Base-by-base conservation (phyloP, 768 basidiomycete genomes). In the Leucosporidium scottii region DNA sequence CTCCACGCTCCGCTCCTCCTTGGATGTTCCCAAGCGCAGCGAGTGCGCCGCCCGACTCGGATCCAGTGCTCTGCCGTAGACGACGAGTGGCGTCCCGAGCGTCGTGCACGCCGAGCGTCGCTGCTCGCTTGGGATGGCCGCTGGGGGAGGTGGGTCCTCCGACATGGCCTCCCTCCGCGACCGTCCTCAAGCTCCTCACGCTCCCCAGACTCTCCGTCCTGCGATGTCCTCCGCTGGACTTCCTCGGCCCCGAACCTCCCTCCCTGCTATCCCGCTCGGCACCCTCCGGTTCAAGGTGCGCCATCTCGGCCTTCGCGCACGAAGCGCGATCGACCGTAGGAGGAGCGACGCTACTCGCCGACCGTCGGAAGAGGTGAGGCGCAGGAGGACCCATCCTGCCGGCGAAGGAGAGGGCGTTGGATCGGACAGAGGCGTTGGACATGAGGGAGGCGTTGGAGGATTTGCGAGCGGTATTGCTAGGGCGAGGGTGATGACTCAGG, bases 391-490 rank as follows among this genome's bases (percentile, higher is more conserved):
- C 44, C 60, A 61, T 61, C 10, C 58, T 44, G 28, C 27, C 60
- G 23, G 55, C 62, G 53, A 55, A 64, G 56, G 58, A 66, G 13
- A 36, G 51, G 17, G 65, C 65, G 44, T 28, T 25, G 5, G 65
- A 67, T n/a, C 71, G 61, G 10, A n/a, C 28, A 23, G 71, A 72
- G 9, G 67, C 54, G 44, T 50, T 34, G 12, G 70, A 71, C 21
- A 66, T 13, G 55, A 72, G 55, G 6, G 71, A 72, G 0, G 71
- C 65, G 62, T 72, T 61, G 17, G 71, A 72, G 17, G 71, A 25
- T 23, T 72, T 68, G 61, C 71, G 71, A 3, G 23, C 25, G 28
- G n/a, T 31, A 5, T n/a, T 30, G n/a, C 39, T 44, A 5, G 59
- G 59, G 17, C 59, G 30, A 53, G 63, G 1, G 61, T 60, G 9